Conservation (phyloP, 768 basidiomycete genomes). For the Suillus hirtellus region DNA sequence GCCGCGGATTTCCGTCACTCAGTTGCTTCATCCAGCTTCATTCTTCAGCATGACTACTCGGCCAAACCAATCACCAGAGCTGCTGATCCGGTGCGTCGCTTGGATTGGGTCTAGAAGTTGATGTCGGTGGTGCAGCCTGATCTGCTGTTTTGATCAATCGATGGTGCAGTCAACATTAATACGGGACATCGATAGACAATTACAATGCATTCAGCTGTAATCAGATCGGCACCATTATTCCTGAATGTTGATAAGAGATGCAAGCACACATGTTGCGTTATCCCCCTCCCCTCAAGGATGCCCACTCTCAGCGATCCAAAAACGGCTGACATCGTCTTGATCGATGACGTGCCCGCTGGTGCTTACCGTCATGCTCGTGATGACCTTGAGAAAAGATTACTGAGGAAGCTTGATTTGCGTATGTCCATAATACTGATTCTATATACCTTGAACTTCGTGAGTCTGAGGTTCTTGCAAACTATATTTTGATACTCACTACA, state of each 20-base stretch:
- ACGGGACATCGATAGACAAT: neutral
- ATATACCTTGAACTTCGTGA: neutral
- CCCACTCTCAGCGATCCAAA: neutral
- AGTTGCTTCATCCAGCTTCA: neutral
- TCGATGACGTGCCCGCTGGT: neutral
- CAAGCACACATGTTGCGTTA: neutral
- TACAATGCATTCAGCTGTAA: no score
- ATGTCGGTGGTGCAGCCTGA: neutral
- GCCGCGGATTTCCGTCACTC: neutral
- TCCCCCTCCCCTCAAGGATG: neutral
- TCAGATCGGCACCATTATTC: neutral
- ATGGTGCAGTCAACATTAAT: neutral
- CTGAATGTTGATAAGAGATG: neutral
- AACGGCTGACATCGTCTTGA: neutral
- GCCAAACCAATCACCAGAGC: neutral
- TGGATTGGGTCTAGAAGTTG: neutral
- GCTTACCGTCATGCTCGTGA: neutral
- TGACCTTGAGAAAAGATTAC: neutral
- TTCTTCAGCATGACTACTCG: neutral
- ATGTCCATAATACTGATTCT: neutral
- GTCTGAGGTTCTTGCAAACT: neutral
- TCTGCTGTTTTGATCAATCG: neutral
- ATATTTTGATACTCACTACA: neutral
- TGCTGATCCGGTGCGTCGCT: neutral
- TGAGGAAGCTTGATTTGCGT: conserved; percentile 1